A percentile compares a stretch with the other conserved stretches of the same genome.
These are phyloP conservation scores for Carex cristatella DNA, from an alignment of 176 grass and related monocot genomes.

Conservation along the genomic window DNA sequence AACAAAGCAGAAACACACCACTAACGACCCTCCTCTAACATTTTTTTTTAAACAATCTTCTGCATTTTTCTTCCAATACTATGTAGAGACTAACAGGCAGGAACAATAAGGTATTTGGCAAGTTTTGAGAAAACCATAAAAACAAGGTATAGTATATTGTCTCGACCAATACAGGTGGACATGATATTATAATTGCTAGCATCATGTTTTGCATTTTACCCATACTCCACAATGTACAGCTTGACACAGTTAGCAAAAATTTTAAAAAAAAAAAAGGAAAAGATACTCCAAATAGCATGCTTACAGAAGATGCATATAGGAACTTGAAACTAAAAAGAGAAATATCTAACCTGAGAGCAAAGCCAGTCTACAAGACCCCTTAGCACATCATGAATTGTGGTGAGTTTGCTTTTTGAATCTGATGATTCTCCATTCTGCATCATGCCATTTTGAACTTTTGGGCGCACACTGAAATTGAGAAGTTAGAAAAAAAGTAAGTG, in stretches of 20 bases:
- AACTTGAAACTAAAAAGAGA: conserved; percentile 13
- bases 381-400: conserved; percentile 62
- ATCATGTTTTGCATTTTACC: background rate
- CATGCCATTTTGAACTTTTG: conserved; percentile 55
- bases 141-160: background rate
- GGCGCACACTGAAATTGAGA: conserved; percentile 43
- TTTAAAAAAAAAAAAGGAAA: background rate
- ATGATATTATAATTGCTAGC: background rate
- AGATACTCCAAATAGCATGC: background rate
- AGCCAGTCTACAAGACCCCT: conserved; percentile 79
- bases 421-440: conserved; percentile 68
- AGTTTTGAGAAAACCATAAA: background rate
- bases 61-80: background rate
- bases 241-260: background rate
- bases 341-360: conserved; percentile 76
- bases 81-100: background rate
- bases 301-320: conserved; percentile 14
- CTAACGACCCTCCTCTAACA: background rate
- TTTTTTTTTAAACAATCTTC: background rate
- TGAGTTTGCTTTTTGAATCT: conserved; percentile 79
- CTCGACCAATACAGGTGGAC: background rate
- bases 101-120: background rate
- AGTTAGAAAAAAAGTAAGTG: conserved; percentile 25
- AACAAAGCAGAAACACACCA: background rate
- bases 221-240: background rate